Conservation (phyloP, 2,329 filamentous ascomycete species). For the Hymenoscyphus linearis region DNA sequence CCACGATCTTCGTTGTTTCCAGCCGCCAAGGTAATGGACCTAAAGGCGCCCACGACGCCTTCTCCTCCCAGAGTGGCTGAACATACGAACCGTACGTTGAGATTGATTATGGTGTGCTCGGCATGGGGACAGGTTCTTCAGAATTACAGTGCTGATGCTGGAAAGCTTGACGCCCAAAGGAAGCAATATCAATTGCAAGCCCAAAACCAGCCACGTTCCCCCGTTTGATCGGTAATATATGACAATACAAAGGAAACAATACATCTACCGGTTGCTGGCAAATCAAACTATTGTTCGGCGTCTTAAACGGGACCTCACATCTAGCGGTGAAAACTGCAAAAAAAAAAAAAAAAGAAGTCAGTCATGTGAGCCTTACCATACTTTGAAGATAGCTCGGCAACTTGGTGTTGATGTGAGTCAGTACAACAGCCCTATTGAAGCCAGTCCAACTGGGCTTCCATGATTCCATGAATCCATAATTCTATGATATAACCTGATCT, state of each 20-base stretch:
- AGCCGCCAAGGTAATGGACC: conserved; percentile 16
- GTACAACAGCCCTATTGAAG: conserved; percentile 3
- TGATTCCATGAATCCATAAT: no score
- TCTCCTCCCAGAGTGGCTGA: conserved; percentile 14
- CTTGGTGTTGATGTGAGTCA: conserved; percentile 16
- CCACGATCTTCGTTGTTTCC: conserved; percentile 30
- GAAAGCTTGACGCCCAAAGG: conserved; percentile 26
- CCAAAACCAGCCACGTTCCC: conserved; percentile 7
- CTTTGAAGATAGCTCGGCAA: background rate
- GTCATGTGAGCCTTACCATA: conserved; percentile 21
- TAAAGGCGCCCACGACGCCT: conserved; percentile 21
- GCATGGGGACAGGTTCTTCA: background rate
- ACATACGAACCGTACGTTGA: conserved; percentile 2
- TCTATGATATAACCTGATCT: background rate
- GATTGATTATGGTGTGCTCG: background rate
- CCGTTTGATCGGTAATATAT: conserved; percentile 24
- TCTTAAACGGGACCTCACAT: conserved; percentile 27
- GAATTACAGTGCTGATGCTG: conserved; percentile 5
- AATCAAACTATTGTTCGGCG: conserved; percentile 14
- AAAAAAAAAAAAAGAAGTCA: conserved; percentile 9
- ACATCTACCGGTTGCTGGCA: conserved; percentile 8
- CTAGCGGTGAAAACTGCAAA: conserved; percentile 27
- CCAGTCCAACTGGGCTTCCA: background rate
- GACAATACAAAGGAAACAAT: conserved; percentile 22
- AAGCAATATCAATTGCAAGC: conserved; percentile 23